Base-by-base conservation (phyloP, 345 rosid genomes). In the Ceriops tagal region DNA sequence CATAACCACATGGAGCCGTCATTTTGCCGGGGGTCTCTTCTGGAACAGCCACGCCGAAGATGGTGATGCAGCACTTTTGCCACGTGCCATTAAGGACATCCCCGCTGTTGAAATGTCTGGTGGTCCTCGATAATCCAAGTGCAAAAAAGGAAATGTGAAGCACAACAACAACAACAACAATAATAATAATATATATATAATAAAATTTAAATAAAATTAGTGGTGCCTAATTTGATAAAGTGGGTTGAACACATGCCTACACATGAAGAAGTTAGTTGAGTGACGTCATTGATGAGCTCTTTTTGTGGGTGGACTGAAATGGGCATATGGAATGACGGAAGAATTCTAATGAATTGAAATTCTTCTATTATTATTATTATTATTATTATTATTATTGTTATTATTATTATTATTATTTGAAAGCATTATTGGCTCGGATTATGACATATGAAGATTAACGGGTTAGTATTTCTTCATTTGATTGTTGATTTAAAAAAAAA, bases 1-100 rank as follows among this genome's bases (percentile, higher is more conserved):
- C 8, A 18, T n/a, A 35, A 68, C 69, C 15, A 62, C 39, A 59
- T 62, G 55, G 31, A 39, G 69, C 82, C 80, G 74, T 76, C 71
- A 71, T 10, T 66, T 66, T 24, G 24, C 26, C 32, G 64, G 13
- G 60, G 58, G 70, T 57, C 61, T 18, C 22, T 67, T 35, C 5
- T 1, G 3, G 3, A 21, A 20, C 16, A 19, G 71, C 62, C 77
- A 75, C 74, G 78, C 74, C 80, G 79, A 64, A 10, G 11, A 9
- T 57, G 53, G 6, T 71, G 58, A 71, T 28, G 51, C 32, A 6
- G 1, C 19, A 18, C 4, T 26, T 26, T n/a, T 37, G 76, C 71
- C 71, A 53, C 76, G 34, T 66, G 26, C 5, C 55, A 64, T 21
- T 2, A 18, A 2, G 21, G 20, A 3, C 39, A 11, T 30, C 67